Conservation (phyloP, 2,329 filamentous ascomycete genomes). For the Colletotrichum spaethianum region DNA sequence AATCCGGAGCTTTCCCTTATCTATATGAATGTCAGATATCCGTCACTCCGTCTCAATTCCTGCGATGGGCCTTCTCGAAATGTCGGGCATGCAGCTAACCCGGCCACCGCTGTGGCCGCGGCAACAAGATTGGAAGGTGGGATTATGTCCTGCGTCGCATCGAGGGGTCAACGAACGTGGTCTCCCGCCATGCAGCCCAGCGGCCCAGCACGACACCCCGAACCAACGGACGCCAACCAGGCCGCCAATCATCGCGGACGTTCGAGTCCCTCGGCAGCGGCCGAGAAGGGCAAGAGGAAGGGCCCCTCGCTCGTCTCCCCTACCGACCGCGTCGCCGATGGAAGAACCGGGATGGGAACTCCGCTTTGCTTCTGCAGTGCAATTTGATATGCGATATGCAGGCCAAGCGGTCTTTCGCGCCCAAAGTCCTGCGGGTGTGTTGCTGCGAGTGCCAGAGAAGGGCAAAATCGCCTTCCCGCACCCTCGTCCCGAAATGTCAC, state of each 20-base stretch:
- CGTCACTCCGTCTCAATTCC: not conserved
- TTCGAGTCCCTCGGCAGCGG: not conserved
- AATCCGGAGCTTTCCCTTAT: not conserved
- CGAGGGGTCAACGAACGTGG: not conserved
- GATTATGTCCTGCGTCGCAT: conserved; percentile 17
- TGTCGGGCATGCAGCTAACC: not conserved
- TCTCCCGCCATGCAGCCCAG: conserved; percentile 32
- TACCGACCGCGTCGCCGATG: not conserved
- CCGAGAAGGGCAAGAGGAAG: conserved; percentile 21
- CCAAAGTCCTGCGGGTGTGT: not conserved
- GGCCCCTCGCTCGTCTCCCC: not conserved
- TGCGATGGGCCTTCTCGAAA: not conserved
- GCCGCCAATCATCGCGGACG: not conserved
- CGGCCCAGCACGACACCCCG: conserved; percentile 15
- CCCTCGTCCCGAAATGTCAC: not conserved
- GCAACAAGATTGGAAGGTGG: not conserved
- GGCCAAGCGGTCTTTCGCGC: conserved; percentile 15
- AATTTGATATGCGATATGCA: not conserved
- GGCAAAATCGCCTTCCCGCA: not conserved
- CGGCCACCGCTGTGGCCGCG: not conserved
- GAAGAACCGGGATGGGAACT: not conserved
- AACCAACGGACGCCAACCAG: conserved; percentile 20
- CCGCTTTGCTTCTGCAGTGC: not conserved
- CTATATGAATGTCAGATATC: too few relatives aligned
- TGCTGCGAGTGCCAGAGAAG: not conserved